Evolutionary conservation across 768 basidiomycete genomes (phyloP).

Genomic region (Russula virescens): DNA sequence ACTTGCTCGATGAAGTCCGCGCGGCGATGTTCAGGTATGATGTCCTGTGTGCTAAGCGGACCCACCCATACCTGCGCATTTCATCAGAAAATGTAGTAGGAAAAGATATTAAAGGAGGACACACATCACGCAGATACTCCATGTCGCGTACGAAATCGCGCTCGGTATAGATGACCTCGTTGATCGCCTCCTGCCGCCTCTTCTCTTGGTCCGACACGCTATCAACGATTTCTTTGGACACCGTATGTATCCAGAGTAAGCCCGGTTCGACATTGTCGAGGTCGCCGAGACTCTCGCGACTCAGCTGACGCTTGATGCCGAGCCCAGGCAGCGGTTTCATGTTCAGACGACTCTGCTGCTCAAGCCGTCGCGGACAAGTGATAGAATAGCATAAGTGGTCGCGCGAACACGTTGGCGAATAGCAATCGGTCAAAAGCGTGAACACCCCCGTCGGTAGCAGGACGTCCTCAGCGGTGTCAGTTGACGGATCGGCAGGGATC

Average conservation of each 20-base stretch:
- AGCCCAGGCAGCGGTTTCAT: constrained; percentile 91
- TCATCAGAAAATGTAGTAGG: constrained; percentile 1
- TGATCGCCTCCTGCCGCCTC: constrained; percentile 95
- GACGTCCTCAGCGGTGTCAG: constrained; percentile 44
- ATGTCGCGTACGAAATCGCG: constrained; percentile 96
- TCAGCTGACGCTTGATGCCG: constrained; percentile 62
- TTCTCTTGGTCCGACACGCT: constrained; percentile 91
- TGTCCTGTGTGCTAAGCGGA: constrained; percentile 66
- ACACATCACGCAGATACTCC: constrained; percentile 93
- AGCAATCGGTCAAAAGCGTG: constrained; percentile 94
- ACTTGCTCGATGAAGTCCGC: constrained; percentile 89
- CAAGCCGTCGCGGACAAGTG: constrained; percentile 87
- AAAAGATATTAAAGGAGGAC: constrained; percentile 28
- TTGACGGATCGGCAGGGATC: constrained; percentile 22
- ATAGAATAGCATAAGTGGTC: constrained; percentile 97
- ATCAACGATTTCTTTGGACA: constrained; percentile 89
- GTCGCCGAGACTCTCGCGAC: constrained; percentile 76
- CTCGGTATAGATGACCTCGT: constrained; percentile 93
- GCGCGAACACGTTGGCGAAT: constrained; percentile 93
- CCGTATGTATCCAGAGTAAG: constrained; percentile 92
- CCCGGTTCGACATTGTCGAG: constrained; percentile 64
- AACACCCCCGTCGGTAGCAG: constrained; percentile 90
- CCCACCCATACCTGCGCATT: constrained; percentile 77
- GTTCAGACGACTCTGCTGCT: constrained; percentile 91
- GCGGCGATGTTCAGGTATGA: constrained; percentile 70